Conservation (phyloP, 768 basidiomycete genomes). For the Mycena metata region DNA sequence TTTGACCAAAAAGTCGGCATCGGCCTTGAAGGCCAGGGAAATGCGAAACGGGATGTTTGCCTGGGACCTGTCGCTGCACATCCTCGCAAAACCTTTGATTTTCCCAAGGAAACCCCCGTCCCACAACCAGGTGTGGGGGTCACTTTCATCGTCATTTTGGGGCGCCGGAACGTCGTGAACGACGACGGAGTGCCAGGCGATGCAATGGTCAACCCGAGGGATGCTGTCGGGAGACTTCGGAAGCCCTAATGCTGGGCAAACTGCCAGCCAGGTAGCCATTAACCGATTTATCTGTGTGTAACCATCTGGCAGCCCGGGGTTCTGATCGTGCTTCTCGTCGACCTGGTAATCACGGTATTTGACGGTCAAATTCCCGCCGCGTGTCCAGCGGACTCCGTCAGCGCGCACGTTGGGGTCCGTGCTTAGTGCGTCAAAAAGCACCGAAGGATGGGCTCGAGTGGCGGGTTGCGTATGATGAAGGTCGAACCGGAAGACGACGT, state of each 20-base stretch:
- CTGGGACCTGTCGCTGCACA: neutral
- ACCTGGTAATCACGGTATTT: too few species aligned
- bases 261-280: neutral
- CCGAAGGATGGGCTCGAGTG: neutral
- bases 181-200: conserved; percentile 11
- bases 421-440: neutral
- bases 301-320: too few species aligned
- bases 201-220: neutral
- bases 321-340: too few species aligned
- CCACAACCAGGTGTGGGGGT: neutral
- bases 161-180: neutral
- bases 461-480: neutral
- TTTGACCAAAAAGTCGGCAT: conserved; percentile 4
- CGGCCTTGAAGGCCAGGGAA: neutral
- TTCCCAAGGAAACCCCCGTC: neutral
- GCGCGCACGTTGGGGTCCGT: too few species aligned
- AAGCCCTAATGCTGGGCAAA: neutral
- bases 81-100: neutral
- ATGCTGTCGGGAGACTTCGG: neutral
- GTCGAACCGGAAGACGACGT: neutral
- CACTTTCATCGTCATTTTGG: neutral
- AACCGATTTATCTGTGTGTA: neutral
- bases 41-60: neutral
- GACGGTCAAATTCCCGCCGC: too few species aligned
- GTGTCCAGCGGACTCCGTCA: too few species aligned